Conservation (phyloP, 169 alveolate genomes). For the Cryptosporidium muris region DNA sequence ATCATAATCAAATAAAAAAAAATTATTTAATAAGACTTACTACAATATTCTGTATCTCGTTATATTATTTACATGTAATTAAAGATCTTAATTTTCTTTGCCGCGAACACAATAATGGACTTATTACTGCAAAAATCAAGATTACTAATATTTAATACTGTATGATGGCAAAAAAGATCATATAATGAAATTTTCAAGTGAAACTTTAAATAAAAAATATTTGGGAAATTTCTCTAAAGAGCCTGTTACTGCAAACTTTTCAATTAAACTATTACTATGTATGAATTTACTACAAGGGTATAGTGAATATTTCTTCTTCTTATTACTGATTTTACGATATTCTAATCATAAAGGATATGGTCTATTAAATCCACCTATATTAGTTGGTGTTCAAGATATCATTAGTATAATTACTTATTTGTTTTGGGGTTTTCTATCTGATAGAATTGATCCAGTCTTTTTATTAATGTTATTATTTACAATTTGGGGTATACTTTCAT, state of each 20-base stretch:
- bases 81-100: too few species aligned
- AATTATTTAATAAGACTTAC: too few species aligned
- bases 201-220: too few species aligned
- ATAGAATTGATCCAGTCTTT: constrained; percentile 10
- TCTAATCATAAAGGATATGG: background rate
- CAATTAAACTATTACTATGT: constrained; percentile 20
- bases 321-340: constrained; percentile 13
- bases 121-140: too few species aligned
- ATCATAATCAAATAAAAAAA: too few species aligned
- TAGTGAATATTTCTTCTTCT: constrained; percentile 19
- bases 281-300: constrained; percentile 52
- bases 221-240: background rate
- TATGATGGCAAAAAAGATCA: too few species aligned
- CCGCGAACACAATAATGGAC: too few species aligned
- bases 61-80: too few species aligned
- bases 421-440: constrained; percentile 50
- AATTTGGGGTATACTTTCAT: constrained; percentile 36
- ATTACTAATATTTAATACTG: too few species aligned
- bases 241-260: background rate
- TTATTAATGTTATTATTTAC: constrained; percentile 29
- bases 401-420: constrained; percentile 40
- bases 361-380: background rate
- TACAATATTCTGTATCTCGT: too few species aligned
- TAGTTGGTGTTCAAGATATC: constrained; percentile 30
- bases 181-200: too few species aligned